phyloP scores from a whole-genome alignment of 1,284 basidiomycete genomes.

The Boletus subluridellus region DNA sequence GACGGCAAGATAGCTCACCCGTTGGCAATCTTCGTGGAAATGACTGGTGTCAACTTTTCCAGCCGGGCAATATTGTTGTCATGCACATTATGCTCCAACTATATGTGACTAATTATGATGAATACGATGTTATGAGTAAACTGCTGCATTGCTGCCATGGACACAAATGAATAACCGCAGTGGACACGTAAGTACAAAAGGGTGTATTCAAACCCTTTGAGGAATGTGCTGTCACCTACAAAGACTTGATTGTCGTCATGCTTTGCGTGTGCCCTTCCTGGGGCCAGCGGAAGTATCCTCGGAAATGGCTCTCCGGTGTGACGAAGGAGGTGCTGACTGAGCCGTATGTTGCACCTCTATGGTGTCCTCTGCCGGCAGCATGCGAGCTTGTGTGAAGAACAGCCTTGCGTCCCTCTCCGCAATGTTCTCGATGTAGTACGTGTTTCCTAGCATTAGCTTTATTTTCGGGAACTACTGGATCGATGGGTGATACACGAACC shows the following conservation, averaged over 20 bases:
- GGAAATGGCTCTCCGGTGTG: conserved; percentile 32
- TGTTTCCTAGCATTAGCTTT: conserved; percentile 61
- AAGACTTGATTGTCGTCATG: conserved; percentile 6
- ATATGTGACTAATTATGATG: conserved; percentile 22
- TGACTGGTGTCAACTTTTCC: not conserved
- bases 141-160: not conserved
- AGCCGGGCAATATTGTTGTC: conserved; percentile 11
- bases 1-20: conserved; percentile 4
- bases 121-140: conserved; percentile 9
- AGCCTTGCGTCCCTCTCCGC: conserved; percentile 75
- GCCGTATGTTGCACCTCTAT: conserved; percentile 26
- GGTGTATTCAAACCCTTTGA: not conserved
- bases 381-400: conserved; percentile 92
- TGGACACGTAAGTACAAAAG: conserved; percentile 1
- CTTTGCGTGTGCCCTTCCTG: conserved; percentile 20
- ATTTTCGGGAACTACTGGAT: not conserved
- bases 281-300: conserved; percentile 22
- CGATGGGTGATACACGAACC: conserved; percentile 45
- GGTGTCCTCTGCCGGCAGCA: conserved; percentile 41
- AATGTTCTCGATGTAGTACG: conserved; percentile 88
- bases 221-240: not conserved
- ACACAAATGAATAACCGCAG: not conserved
- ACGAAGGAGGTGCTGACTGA: conserved; percentile 33
- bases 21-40: conserved; percentile 3
- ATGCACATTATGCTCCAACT: conserved; percentile 26